Evolutionary conservation across 2,329 filamentous ascomycete genomes (phyloP).

Genomic region (Microsporum audouinii): DNA sequence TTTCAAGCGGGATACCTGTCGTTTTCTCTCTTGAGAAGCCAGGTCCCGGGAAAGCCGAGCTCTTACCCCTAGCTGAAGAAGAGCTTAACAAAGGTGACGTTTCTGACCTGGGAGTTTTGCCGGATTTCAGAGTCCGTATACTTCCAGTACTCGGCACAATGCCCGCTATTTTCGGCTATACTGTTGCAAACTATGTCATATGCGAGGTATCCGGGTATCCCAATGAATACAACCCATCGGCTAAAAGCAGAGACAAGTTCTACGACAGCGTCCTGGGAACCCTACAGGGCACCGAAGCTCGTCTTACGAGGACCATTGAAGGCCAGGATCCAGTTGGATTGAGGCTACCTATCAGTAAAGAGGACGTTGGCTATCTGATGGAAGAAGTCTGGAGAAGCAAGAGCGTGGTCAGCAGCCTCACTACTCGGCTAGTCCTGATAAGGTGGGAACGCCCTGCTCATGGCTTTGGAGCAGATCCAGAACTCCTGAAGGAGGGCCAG

Average conservation of each 20-base stretch:
- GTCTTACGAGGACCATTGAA: slow-evolving; percentile 49
- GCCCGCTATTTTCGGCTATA: slow-evolving; percentile 91
- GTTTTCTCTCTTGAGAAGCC: slow-evolving; percentile 89
- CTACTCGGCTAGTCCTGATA: slow-evolving; percentile 66
- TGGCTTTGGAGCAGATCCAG: slow-evolving; percentile 51
- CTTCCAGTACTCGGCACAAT: slow-evolving; percentile 90
- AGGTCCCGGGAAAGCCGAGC: slow-evolving; percentile 77
- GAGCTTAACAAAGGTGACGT: slow-evolving; percentile 80
- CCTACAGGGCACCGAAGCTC: slow-evolving; percentile 69
- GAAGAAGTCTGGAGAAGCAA: slow-evolving; percentile 81
- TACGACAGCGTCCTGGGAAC: slow-evolving; percentile 71
- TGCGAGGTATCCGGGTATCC: slow-evolving; percentile 72
- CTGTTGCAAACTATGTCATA: slow-evolving; percentile 85
- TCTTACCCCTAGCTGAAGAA: slow-evolving; percentile 76
- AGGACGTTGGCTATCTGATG: slow-evolving; percentile 75
- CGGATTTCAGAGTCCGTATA: slow-evolving; percentile 90
- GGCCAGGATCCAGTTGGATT: slow-evolving; percentile 53
- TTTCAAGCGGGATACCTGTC: slow-evolving; percentile 75
- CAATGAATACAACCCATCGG: slow-evolving; percentile 61
- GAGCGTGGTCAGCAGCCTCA: slow-evolving; percentile 70
- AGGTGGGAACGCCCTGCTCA: slow-evolving; percentile 61
- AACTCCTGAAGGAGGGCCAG: slow-evolving; percentile 53
- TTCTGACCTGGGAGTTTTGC: slow-evolving; percentile 73
- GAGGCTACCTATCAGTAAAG: slow-evolving; percentile 63
- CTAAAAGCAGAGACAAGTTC: slow-evolving; percentile 78